Percentiles rank a stretch among this genome's conserved stretches.
phyloP scores from a whole-genome alignment of 331 rosid genomes.

The Arachis monticola region DNA sequence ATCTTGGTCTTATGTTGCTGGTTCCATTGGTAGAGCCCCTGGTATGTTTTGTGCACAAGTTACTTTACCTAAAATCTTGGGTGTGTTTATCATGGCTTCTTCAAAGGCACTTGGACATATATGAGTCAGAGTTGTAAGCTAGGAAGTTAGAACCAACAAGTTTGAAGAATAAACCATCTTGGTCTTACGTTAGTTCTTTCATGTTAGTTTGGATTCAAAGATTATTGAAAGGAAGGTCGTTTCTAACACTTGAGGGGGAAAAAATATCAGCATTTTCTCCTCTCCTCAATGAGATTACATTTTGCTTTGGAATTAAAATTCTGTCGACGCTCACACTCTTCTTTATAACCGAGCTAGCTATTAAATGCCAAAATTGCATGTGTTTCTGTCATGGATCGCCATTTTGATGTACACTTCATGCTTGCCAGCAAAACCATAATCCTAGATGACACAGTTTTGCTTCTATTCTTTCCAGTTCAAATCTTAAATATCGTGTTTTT shows the following conservation, averaged over 20 bases:
- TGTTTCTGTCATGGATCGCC: conserved; percentile 11
- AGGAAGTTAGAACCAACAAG: conserved; percentile 6
- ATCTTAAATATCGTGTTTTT: conserved; percentile 41
- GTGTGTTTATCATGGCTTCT: conserved; percentile 15
- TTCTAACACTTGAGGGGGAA: conserved; percentile 2
- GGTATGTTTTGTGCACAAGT: conserved; percentile 58
- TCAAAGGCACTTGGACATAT: not conserved
- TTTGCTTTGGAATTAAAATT: not conserved
- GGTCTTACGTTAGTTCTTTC: not conserved
- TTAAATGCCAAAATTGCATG: not conserved
- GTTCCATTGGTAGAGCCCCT: conserved; percentile 82
- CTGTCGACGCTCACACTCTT: not conserved
- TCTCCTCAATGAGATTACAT: not conserved
- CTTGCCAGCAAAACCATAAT: conserved; percentile 5
- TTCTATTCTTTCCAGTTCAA: conserved; percentile 24
- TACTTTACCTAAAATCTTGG: conserved; percentile 25
- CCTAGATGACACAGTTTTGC: not conserved
- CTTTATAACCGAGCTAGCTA: not conserved
- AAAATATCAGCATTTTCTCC: conserved; percentile 1
- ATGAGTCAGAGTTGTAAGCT: not conserved
- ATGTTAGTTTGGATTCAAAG: conserved; percentile 3
- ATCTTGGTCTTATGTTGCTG: conserved; percentile 92
- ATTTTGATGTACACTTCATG: not conserved
- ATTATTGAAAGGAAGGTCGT: not conserved
- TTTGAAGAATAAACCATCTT: not conserved